Evolutionary conservation across 768 basidiomycete species (phyloP).

Genomic region (Tricholomella constricta): DNA sequence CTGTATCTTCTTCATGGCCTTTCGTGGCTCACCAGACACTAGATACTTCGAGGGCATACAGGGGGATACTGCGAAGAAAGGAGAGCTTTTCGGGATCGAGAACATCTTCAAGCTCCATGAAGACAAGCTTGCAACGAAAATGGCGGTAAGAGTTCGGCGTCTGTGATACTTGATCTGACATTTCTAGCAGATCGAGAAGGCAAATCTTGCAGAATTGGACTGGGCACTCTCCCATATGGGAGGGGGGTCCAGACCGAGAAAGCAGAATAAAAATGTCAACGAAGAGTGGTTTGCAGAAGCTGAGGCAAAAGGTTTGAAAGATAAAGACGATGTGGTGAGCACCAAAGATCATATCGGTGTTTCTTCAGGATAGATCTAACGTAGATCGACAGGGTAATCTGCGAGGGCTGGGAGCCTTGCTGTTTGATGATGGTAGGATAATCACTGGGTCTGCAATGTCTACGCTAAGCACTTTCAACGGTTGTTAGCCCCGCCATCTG

Average conservation of each 20-base stretch:
- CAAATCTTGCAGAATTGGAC: conserved; percentile 71
- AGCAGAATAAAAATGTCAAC: conserved; percentile 26
- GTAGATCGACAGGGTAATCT: conserved; percentile 45
- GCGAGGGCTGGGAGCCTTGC: conserved; percentile 61
- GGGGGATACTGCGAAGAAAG: conserved; percentile 70
- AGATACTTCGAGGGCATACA: conserved; percentile 86
- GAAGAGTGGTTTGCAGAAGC: conserved; percentile 44
- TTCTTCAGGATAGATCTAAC: background rate
- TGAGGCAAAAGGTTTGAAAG: conserved; percentile 41
- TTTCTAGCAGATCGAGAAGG: conserved; percentile 67
- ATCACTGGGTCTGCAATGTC: background rate
- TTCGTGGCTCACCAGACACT: background rate
- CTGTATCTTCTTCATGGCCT: background rate
- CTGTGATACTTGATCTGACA: background rate
- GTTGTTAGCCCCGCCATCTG: conserved; percentile 42
- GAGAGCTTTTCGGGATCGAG: conserved; percentile 82
- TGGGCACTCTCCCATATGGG: conserved; percentile 78
- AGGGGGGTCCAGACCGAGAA: conserved; percentile 33
- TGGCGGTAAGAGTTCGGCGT: conserved; percentile 49
- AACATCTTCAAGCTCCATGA: conserved; percentile 86
- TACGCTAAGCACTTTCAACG: background rate
- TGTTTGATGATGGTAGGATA: conserved; percentile 68
- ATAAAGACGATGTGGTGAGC: conserved; percentile 43
- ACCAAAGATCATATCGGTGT: background rate
- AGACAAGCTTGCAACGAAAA: conserved; percentile 68